Percentiles rank a stretch among this genome's conserved stretches.
Evolutionary conservation across 768 basidiomycete species (phyloP).

Genomic region (Tricholoma sp.): DNA sequence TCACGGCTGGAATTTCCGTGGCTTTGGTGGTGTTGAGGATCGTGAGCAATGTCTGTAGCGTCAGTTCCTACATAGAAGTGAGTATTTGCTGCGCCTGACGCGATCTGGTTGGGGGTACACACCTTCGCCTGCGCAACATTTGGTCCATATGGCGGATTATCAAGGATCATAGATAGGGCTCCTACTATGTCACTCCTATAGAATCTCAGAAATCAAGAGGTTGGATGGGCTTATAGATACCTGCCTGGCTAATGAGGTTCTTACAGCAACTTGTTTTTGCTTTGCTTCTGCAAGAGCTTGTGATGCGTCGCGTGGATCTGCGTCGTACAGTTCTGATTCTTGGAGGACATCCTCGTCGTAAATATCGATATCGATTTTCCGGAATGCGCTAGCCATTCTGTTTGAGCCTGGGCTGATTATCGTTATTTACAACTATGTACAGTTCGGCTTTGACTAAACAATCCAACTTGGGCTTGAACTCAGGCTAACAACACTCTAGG

Average conservation of each 20-base stretch:
- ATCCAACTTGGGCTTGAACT: no score
- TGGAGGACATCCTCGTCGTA: conserved; percentile 89
- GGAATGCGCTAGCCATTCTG: conserved; percentile 54
- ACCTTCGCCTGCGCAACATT: conserved; percentile 91
- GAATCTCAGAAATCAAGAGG: not conserved
- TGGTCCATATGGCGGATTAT: conserved; percentile 84
- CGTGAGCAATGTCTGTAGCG: conserved; percentile 74
- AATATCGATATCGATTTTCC: conserved; percentile 91
- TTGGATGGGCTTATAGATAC: conserved; percentile 18
- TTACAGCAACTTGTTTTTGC: conserved; percentile 55
- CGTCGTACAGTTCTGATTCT: conserved; percentile 81
- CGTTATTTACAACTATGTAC: no score
- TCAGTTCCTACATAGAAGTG: conserved; percentile 51
- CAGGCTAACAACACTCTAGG: no score
- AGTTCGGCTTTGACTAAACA: no score
- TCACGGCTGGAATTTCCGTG: conserved; percentile 72
- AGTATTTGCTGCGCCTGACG: not conserved
- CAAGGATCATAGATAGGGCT: conserved; percentile 66
- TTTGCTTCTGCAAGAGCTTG: conserved; percentile 75
- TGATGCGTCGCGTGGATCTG: conserved; percentile 74
- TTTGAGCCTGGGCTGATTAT: not conserved
- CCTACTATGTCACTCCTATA: conserved; percentile 70
- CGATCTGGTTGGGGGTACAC: conserved; percentile 1
- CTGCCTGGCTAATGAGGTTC: conserved; percentile 70
- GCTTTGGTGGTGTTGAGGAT: conserved; percentile 94